These are phyloP conservation scores for Ceratocystis variospora DNA, from an alignment of 2,329 filamentous ascomycete species.

Conservation along the genomic window DNA sequence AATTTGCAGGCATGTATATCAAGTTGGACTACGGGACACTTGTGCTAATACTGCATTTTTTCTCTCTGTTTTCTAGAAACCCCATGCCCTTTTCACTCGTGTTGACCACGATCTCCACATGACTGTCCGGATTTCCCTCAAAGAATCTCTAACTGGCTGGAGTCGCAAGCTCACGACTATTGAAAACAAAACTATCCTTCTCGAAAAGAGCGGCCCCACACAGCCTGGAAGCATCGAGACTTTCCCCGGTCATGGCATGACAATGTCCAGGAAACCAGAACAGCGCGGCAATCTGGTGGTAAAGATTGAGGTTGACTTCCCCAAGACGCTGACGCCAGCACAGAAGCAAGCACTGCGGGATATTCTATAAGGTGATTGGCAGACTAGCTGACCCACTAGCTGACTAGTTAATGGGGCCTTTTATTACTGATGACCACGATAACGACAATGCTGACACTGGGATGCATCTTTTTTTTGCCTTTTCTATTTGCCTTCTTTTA, in stretches of 20 bases:
- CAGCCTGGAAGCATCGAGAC: conserved; percentile 67
- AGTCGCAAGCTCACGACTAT: conserved; percentile 83
- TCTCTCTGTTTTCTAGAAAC: conserved; percentile 48
- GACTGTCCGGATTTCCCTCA: conserved; percentile 68
- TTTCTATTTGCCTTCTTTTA: neutral
- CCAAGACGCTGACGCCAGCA: conserved; percentile 54
- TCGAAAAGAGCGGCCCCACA: conserved; percentile 73
- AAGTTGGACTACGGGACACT: too few species aligned
- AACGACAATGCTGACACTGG: neutral
- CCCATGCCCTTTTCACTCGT: conserved; percentile 69
- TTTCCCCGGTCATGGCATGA: conserved; percentile 86
- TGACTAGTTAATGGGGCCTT: neutral
- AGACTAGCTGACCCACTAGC: neutral
- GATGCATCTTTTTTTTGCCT: neutral
- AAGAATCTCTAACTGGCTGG: conserved; percentile 93
- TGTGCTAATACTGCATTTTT: conserved; percentile 28
- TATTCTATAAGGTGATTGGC: conserved; percentile 44
- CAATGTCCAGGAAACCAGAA: conserved; percentile 74
- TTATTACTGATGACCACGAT: neutral
- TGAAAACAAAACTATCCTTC: conserved; percentile 69
- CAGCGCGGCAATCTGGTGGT: conserved; percentile 80
- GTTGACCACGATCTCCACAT: conserved; percentile 78
- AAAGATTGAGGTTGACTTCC: conserved; percentile 87
- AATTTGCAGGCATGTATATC: neutral
- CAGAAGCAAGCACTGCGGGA: conserved; percentile 75